Percentiles rank a stretch among this genome's conserved stretches.
phyloP scores from a whole-genome alignment of 73 alveolate species.

The Tetrahymena elliotti region DNA sequence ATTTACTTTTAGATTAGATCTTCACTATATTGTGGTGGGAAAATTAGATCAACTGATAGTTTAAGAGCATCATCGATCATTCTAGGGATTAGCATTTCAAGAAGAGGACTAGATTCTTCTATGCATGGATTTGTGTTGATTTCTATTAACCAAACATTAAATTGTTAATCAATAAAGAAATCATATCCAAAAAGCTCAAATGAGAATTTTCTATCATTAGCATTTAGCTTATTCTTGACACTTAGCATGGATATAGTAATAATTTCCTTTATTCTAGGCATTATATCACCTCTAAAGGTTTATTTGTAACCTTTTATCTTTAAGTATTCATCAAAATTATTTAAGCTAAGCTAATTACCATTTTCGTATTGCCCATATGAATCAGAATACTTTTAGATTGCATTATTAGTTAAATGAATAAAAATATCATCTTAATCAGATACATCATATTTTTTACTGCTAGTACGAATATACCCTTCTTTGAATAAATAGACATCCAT shows the following conservation, averaged over 20 bases:
- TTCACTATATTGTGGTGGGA: not conserved
- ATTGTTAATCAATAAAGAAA: constrained; percentile 75
- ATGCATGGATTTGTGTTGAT: constrained; percentile 86
- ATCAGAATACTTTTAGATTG: constrained; percentile 57
- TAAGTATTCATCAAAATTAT: constrained; percentile 47
- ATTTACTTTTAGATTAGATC: not conserved
- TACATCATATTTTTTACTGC: constrained; percentile 32
- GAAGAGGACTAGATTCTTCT: constrained; percentile 45
- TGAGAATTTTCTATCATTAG: constrained; percentile 32
- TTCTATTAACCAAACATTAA: constrained; percentile 75
- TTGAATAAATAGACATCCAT: constrained; percentile 2
- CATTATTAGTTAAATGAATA: constrained; percentile 70
- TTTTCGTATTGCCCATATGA: constrained; percentile 69
- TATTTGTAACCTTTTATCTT: not conserved
- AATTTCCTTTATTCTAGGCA: constrained; percentile 37
- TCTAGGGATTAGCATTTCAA: constrained; percentile 20
- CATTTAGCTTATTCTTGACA: constrained; percentile 42
- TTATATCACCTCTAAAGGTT: constrained; percentile 8
- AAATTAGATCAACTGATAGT: not conserved
- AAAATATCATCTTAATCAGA: constrained; percentile 45
- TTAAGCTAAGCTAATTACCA: constrained; percentile 61
- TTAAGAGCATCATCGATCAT: constrained; percentile 10
- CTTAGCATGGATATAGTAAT: constrained; percentile 43
- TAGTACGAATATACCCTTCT: constrained; percentile 34
- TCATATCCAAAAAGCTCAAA: constrained; percentile 84